Conservation (phyloP, 345 rosid genomes). For the Euphorbia pulcherrima region DNA sequence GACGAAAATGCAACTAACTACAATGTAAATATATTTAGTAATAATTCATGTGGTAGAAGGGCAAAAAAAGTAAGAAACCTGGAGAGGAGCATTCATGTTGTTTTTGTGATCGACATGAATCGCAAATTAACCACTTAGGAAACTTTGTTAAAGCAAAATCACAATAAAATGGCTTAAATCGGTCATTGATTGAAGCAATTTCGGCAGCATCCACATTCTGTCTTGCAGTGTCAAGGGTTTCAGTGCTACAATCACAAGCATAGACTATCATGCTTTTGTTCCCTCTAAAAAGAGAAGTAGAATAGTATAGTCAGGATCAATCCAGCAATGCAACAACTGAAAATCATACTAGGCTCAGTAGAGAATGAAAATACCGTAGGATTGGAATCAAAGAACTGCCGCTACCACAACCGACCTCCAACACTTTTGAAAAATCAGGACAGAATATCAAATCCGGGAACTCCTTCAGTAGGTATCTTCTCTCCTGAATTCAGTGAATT, state of each 20-base stretch:
- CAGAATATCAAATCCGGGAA: constrained; percentile 70
- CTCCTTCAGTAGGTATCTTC: constrained; percentile 82
- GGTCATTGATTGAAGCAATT: constrained; percentile 18
- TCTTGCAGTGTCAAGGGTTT: constrained; percentile 62
- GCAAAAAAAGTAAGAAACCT: constrained; percentile 26
- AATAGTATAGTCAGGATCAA: not conserved
- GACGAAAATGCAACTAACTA: not conserved
- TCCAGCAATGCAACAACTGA: not conserved
- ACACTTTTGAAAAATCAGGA: constrained; percentile 44
- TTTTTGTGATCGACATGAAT: constrained; percentile 36
- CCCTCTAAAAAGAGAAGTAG: constrained; percentile 45
- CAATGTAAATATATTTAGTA: not conserved
- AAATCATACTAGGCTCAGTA: not conserved
- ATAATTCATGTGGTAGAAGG: not conserved
- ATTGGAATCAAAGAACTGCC: constrained; percentile 81
- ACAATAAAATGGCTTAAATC: constrained; percentile 57
- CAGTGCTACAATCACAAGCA: constrained; percentile 82
- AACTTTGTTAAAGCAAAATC: constrained; percentile 58
- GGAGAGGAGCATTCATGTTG: constrained; percentile 20
- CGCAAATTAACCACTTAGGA: constrained; percentile 60
- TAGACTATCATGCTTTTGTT: constrained; percentile 50
- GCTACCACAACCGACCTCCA: constrained; percentile 92
- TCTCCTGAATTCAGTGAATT: constrained; percentile 47
- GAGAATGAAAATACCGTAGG: constrained; percentile 44
- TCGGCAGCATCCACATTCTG: constrained; percentile 37